Evolutionary conservation across 2,329 filamentous ascomycete species (phyloP).

Genomic region (Lojkania enalia): DNA sequence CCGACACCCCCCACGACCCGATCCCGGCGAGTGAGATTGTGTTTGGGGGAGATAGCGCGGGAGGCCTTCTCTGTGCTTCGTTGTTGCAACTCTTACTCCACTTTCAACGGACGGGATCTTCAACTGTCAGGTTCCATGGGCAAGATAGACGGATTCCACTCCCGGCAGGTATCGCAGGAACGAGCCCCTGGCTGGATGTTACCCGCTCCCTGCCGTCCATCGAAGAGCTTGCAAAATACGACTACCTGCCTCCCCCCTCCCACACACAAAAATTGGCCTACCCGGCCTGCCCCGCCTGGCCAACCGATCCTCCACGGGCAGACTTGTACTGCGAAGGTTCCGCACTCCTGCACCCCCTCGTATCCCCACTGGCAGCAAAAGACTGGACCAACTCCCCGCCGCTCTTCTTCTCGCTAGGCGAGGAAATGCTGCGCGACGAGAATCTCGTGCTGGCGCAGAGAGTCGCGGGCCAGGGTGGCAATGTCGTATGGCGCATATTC

Average conservation of each 20-base stretch:
- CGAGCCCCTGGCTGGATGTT: slow-evolving; percentile 73
- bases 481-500: slow-evolving; percentile 70
- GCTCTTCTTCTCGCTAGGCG: slow-evolving; percentile 68
- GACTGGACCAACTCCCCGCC: slow-evolving; percentile 68
- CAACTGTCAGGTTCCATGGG: slow-evolving; percentile 64
- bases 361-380: slow-evolving; percentile 60
- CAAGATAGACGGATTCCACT: slow-evolving; percentile 62
- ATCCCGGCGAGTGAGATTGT: slow-evolving; percentile 69
- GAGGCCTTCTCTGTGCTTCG: slow-evolving; percentile 69
- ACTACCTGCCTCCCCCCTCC: slow-evolving; percentile 62
- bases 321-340: slow-evolving; percentile 52
- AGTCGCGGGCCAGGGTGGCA: slow-evolving; percentile 60
- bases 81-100: slow-evolving; percentile 72
- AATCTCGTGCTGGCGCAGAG: slow-evolving; percentile 62
- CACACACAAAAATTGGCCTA: slow-evolving; percentile 40
- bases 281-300: slow-evolving; percentile 56
- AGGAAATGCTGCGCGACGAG: slow-evolving; percentile 74
- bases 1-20: slow-evolving; percentile 66
- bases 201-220: slow-evolving; percentile 65
- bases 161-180: slow-evolving; percentile 65
- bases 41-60: slow-evolving; percentile 74
- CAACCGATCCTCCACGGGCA: slow-evolving; percentile 49
- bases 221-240: slow-evolving; percentile 57
- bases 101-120: slow-evolving; percentile 51
- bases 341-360: slow-evolving; percentile 65